Percentiles rank a stretch among this genome's conserved stretches.
Conservation (phyloP, 768 basidiomycete genomes). For the Holtermannia corniformis region DNA sequence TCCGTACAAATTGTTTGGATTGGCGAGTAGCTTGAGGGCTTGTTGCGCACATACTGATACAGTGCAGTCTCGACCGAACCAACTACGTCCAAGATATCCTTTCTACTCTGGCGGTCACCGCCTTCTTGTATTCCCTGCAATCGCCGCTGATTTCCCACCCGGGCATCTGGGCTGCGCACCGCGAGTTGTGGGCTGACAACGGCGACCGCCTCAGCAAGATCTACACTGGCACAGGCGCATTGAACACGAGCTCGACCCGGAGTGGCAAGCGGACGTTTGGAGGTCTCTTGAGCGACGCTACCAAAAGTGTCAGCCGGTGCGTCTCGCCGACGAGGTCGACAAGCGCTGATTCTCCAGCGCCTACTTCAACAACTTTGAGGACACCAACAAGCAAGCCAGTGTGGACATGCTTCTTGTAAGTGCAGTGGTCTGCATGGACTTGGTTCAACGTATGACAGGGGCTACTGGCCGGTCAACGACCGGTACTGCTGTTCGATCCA, state of each 20-base stretch:
- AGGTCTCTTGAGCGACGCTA: slow-evolving; percentile 90
- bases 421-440: background rate
- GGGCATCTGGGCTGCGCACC: slow-evolving; percentile 70
- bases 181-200: slow-evolving; percentile 82
- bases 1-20: slow-evolving; percentile 45
- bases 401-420: slow-evolving; percentile 91
- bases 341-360: slow-evolving; percentile 50
- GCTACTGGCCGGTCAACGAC: slow-evolving; percentile 75
- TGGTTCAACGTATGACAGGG: slow-evolving; percentile 53
- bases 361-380: slow-evolving; percentile 96
- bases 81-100: slow-evolving; percentile 96
- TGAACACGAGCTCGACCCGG: slow-evolving; percentile 93
- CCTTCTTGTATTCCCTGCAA: slow-evolving; percentile 68
- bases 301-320: slow-evolving; percentile 59
- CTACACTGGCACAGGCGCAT: slow-evolving; percentile 68
- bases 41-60: slow-evolving; percentile 1
- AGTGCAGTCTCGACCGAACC: slow-evolving; percentile 79
- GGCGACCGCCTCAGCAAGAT: slow-evolving; percentile 60
- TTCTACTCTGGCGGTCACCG: slow-evolving; percentile 67
- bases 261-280: slow-evolving; percentile 89
- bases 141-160: slow-evolving; percentile 52
- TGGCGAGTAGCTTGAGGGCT: slow-evolving; percentile 23
- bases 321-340: background rate
- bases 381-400: slow-evolving; percentile 82
- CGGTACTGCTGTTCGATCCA: slow-evolving; percentile 87